Evolutionary conservation across 192 early-diverging fungal species (phyloP), one percentile per base, ranked within the genome.

Genomic region (Chytriomyces confervae): DNA sequence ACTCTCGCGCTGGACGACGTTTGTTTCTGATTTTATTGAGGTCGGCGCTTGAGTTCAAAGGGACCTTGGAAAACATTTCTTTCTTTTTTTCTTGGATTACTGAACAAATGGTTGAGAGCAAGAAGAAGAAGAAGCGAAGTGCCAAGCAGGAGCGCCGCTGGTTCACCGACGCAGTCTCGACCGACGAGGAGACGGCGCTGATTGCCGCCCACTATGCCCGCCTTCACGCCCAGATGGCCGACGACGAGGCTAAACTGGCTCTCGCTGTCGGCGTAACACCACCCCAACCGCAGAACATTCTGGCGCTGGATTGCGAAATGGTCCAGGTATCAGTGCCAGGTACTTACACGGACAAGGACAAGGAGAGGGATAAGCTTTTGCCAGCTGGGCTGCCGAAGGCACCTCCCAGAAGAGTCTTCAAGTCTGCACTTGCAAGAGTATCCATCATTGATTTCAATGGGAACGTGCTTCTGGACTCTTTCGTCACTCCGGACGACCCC

Each of bases 381-480:
- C 53, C 50, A 11, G 20, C 23, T 2, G 23, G 53, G 50, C 44
- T 36, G 16, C 57, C 46, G 2, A 16, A 49, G 20, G 11, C 60
- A n/a, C 27, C 44, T 7, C 61, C 49, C 7, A 88, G 87, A 50
- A 89, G 89, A 46, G 94, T 93, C 4, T 80, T 71, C n/a, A 80
- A 92, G 43, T 93, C 94, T 23, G 91, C 90, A 49, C 76, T 97
- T 60, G 96, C 95, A 3, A 84, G 95, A 44, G 93, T 96, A 7
- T 91, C 88, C 43, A 80, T 97, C 10, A 93, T 96, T 53, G 96
- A 97, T 84, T 95, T 86, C 80, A 84, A 94, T 72, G 96, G 96
- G 3, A 90, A 91, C 13, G 84, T 90, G 0, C 76, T 97, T 4
- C 79, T 95, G 64, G 96, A 97, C 86, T 85, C 85, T 0, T 96